Evolutionary conservation across 2,329 filamentous ascomycete species (phyloP).

Genomic region (Diplodia scrobiculata): DNA sequence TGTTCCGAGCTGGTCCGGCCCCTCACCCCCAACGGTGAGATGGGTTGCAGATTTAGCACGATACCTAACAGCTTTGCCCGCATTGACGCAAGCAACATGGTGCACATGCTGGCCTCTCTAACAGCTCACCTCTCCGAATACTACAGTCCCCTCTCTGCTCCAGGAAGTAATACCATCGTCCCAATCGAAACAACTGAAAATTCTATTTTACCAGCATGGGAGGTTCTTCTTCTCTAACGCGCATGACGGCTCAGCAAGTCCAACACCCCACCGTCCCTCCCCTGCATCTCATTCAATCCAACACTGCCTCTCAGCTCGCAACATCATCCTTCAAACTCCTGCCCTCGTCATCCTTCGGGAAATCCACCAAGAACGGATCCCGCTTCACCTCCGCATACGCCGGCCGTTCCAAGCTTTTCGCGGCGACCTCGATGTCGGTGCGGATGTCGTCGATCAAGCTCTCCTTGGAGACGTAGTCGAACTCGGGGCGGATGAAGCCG

Average conservation of each 20-base stretch:
- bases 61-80: background rate
- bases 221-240: too few species aligned
- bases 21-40: background rate
- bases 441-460: constrained; percentile 85
- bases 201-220: too few species aligned
- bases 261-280: background rate
- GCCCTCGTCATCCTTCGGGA: constrained; percentile 21
- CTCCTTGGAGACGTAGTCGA: constrained; percentile 82
- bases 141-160: too few species aligned
- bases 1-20: background rate
- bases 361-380: constrained; percentile 43
- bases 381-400: constrained; percentile 60
- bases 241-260: background rate
- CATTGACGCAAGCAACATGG: background rate
- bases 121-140: too few species aligned
- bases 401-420: constrained; percentile 67
- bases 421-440: constrained; percentile 82
- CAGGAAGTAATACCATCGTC: too few species aligned
- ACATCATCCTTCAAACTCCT: constrained; percentile 12
- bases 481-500: constrained; percentile 86
- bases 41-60: background rate
- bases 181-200: too few species aligned
- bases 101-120: too few species aligned
- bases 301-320: background rate
- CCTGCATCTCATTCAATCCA: background rate